Base-by-base conservation (phyloP, 768 basidiomycete species). In the Lyophyllum decastes region DNA sequence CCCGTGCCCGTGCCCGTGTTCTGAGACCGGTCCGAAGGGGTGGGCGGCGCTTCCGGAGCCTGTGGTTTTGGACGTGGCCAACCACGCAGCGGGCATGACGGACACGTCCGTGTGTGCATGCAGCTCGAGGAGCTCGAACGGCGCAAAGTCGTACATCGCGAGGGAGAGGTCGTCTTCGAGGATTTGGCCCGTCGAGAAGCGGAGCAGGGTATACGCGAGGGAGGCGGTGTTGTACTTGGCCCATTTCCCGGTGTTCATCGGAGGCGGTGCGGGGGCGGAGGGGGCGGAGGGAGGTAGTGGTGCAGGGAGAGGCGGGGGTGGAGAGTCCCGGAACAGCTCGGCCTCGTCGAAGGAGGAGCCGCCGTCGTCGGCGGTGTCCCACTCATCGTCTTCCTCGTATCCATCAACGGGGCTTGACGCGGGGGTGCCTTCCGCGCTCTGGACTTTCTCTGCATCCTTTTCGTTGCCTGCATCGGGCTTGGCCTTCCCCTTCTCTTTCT, bases 71-170 rank as follows among this genome's bases (percentile, higher is more conserved):
- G 45, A n/a, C 0, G 40, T 17, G 7, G 43, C 1, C 25, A 10
- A 11, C 30, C 21, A 38, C 0, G 46, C 5, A 10, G 41, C 1
- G 25, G 38, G 27, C 14, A 26, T 30, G 1, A 30, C 6, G 24
- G 25, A 58, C 12, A 59, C 49, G 43, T 55, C 49, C 2, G 38
- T 40, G 22, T 67, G 64, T 14, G 61, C 64, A 49, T 92, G 89
- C 17, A 92, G 68, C 64, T 92, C 90, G 21, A 92, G 77, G 2
- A 92, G 77, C 62, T 92, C 90, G 60, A 84, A 76, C 0, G 86
- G 80, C 7, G 76, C 72, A 21, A 91, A 64, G 40, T 80, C 73
- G 64, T 89, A 90, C 80, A 84, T 87, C 0, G 79, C 71, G 1
- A 80, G 65, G 10, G 74, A 60, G 45, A 80, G 81, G 21, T 87